Evolutionary conservation across 1,139 yeast species (phyloP).

Genomic region (Casaregolazyma suthepensis): DNA sequence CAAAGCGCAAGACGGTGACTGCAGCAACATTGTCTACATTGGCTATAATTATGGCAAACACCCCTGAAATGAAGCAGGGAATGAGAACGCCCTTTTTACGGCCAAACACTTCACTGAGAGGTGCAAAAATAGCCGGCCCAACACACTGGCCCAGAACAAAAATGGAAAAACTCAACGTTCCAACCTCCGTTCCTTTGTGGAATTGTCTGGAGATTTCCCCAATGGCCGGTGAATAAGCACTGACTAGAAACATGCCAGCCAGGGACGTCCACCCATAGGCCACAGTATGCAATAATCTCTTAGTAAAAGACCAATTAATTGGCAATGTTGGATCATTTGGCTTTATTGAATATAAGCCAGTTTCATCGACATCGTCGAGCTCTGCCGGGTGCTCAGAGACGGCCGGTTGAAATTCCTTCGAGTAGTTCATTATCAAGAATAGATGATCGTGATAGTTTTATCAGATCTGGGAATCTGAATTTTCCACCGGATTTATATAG

Average conservation of each 20-base stretch:
- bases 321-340: conserved; percentile 26
- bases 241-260: conserved; percentile 41
- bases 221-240: conserved; percentile 40
- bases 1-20: conserved; percentile 58
- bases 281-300: conserved; percentile 37
- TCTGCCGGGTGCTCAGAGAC: neutral
- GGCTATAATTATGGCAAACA: conserved; percentile 27
- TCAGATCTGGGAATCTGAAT: no score
- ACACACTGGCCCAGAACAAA: conserved; percentile 70
- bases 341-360: neutral
- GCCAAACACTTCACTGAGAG: conserved; percentile 73
- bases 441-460: neutral
- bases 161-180: conserved; percentile 56
- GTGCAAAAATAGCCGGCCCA: conserved; percentile 76
- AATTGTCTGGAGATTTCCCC: conserved; percentile 43
- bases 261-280: conserved; percentile 39
- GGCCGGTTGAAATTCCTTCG: neutral
- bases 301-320: conserved; percentile 34
- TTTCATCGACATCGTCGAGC: neutral
- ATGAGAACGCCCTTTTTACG: conserved; percentile 61
- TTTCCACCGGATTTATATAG: no score
- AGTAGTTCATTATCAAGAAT: neutral
- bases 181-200: conserved; percentile 52
- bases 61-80: conserved; percentile 52
- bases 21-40: conserved; percentile 46